Percentiles rank a stretch among this genome's conserved stretches.
phyloP scores from a whole-genome alignment of 2,329 filamentous ascomycete species.

The Penicillium sp. region DNA sequence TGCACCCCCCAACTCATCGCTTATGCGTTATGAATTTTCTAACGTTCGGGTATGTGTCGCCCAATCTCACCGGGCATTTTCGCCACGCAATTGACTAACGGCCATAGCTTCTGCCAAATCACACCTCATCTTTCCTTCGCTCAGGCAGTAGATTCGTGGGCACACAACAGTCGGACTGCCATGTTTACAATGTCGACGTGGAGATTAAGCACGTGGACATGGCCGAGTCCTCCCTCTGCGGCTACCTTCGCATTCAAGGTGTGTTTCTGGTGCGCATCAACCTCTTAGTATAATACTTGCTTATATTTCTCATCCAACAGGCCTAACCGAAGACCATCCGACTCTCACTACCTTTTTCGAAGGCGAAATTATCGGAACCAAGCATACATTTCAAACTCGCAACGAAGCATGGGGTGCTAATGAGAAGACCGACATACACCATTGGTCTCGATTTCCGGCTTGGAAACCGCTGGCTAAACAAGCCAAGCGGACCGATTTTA shows the following conservation, averaged over 20 bases:
- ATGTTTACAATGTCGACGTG: conserved; percentile 92
- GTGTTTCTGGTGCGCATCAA: conserved; percentile 13
- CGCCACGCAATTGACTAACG: conserved; percentile 16
- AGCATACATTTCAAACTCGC: conserved; percentile 89
- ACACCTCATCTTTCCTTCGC: conserved; percentile 82
- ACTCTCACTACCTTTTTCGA: conserved; percentile 99
- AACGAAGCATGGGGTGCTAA: conserved; percentile 89
- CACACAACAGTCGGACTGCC: conserved; percentile 88
- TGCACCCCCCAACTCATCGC: conserved; percentile 41
- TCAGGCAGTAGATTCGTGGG: conserved; percentile 85
- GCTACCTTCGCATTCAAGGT: conserved; percentile 95
- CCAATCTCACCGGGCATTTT: conserved; percentile 1
- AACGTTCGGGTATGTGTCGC: conserved; percentile 52
- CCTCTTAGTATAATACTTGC: conserved; percentile 1
- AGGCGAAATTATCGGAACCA: conserved; percentile 93
- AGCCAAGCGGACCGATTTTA: conserved; percentile 58
- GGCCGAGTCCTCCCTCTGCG: conserved; percentile 88
- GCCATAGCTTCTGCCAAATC: conserved; percentile 66
- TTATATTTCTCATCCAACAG: conserved; percentile 46
- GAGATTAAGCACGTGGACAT: conserved; percentile 97
- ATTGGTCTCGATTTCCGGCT: conserved; percentile 87
- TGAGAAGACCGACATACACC: conserved; percentile 84
- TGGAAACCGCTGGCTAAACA: conserved; percentile 74
- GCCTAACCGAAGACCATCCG: conserved; percentile 90
- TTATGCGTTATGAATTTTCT: conserved; percentile 55